Percentiles rank a stretch among this genome's conserved stretches.
Conservation (phyloP, 495 filamentous ascomycete genomes). For the Aspergillus cristatus region DNA sequence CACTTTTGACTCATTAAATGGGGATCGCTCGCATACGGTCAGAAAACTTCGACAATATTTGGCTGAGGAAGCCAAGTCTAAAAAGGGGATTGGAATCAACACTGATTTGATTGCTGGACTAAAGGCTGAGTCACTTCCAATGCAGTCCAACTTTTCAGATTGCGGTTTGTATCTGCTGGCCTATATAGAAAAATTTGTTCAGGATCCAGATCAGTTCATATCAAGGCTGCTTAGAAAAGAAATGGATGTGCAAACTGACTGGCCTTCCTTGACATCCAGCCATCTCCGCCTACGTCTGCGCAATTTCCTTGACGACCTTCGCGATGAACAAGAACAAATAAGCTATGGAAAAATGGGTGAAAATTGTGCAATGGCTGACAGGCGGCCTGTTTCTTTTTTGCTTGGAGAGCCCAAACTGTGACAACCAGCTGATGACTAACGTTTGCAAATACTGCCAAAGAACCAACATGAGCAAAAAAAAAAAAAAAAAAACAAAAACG, state of each 20-base stretch:
- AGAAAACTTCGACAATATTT: constrained; percentile 69
- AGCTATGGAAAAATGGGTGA: constrained; percentile 7
- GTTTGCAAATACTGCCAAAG: no score
- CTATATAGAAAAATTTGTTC: constrained; percentile 73
- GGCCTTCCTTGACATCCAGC: constrained; percentile 43
- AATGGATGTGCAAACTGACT: constrained; percentile 40
- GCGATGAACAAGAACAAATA: constrained; percentile 34
- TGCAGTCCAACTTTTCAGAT: constrained; percentile 77
- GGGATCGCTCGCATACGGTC: constrained; percentile 49
- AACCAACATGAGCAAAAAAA: no score
- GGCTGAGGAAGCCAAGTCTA: constrained; percentile 57
- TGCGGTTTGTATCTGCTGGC: constrained; percentile 81
- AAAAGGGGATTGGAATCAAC: constrained; percentile 52
- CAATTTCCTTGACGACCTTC: constrained; percentile 39
- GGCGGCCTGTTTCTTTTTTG: constrained; percentile 26
- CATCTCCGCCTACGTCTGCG: constrained; percentile 45
- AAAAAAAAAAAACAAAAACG: no score
- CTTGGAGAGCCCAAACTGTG: no score
- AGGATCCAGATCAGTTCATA: constrained; percentile 57
- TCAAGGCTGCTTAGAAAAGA: constrained; percentile 39
- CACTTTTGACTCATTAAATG: constrained; percentile 79
- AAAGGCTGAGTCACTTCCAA: constrained; percentile 60
- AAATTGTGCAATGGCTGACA: constrained; percentile 20
- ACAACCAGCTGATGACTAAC: no score
- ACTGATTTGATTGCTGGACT: constrained; percentile 47